Evolutionary conservation across 148 eudicot species (phyloP), one percentile per base, ranked within the genome.

Genomic region (Cornus kousa): DNA sequence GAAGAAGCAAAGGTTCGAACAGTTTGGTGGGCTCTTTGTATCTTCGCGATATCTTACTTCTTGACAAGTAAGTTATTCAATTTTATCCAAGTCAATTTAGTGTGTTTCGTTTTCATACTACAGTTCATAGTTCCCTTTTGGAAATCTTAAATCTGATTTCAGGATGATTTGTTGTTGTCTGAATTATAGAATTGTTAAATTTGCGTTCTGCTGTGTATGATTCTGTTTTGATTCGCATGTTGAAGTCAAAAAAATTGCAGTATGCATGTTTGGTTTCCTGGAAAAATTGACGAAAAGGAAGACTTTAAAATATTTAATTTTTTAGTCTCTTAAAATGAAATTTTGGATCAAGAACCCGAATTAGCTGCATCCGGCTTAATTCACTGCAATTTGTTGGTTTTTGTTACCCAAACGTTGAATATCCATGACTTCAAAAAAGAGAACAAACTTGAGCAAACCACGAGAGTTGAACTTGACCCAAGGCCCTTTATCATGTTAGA

Each of bases 1-100:
- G 92, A 96, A 81, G 98, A 96, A 89, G 94, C 91, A 53, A 96
- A 96, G 86, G 80, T 92, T 85, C 97, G 97, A 11, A 85, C 91
- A 13, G 79, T 93, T 20, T 96, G 94, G 89, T 95, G 99, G 97
- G 86, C 81, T 3, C 81, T 96, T 1, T 93, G 92, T 78, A 90
- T 96, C 75, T 96, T 92, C 83, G 80, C 87, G 37, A 83, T 96
- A 46, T 78, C 91, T 62, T 96, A 94, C 82, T 90, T 96, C 79
- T 84, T 94, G 31, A 89, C 99, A 24, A 92, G 98, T 96, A 87
- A 85, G 97, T 72, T 59, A n/a, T 60, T 81, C 40, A 28, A 72
- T 28, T 69, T 78, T 22, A 19, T 57, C 5, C 55, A 74, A 16
- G 16, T 70, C 67, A n/a, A 23, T 65, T 19, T 19, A 32, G 65